Percentiles rank a stretch among this genome's conserved stretches.
phyloP scores from a whole-genome alignment of 2,329 filamentous ascomycete genomes.

The Blumeria graminis region DNA sequence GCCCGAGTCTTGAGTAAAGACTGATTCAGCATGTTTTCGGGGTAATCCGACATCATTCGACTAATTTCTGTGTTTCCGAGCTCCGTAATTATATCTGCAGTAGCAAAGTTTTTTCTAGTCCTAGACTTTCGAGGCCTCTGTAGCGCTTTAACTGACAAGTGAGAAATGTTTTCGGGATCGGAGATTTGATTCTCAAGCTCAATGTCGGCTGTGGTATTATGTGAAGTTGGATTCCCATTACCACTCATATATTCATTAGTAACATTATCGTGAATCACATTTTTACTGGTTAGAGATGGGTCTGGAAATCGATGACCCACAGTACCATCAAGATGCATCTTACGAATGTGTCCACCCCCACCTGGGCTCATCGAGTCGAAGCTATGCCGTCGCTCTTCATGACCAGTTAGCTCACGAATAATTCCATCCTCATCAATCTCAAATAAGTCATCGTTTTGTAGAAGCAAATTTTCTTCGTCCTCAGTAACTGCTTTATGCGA shows the following conservation, averaged over 20 bases:
- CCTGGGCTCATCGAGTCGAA: no score
- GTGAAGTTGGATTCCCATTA: no score
- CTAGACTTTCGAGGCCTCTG: conserved; percentile 15
- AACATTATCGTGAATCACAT: conserved; percentile 9
- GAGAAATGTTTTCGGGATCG: conserved; percentile 12
- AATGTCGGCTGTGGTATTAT: no score
- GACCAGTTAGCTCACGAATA: conserved; percentile 22
- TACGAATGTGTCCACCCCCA: no score
- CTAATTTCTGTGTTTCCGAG: conserved; percentile 30
- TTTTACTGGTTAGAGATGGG: conserved; percentile 7
- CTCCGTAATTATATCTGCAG: conserved; percentile 26
- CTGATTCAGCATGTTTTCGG: conserved; percentile 31
- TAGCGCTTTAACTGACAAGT: conserved; percentile 18
- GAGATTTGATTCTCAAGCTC: background rate
- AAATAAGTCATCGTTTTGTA: conserved; percentile 29
- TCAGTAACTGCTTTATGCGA: conserved; percentile 13
- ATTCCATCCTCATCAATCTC: conserved; percentile 37
- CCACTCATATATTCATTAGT: conserved; percentile 4
- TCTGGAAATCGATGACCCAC: no score
- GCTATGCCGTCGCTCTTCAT: no score
- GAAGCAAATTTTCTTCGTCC: conserved; percentile 20
- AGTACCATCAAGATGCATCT: no score
- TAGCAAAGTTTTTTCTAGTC: conserved; percentile 18
- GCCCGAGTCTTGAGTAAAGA: conserved; percentile 20
- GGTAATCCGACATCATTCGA: conserved; percentile 32